These are phyloP conservation scores for Pichia cephalocereana DNA, from an alignment of 805 yeast species.

Conservation along the genomic window DNA sequence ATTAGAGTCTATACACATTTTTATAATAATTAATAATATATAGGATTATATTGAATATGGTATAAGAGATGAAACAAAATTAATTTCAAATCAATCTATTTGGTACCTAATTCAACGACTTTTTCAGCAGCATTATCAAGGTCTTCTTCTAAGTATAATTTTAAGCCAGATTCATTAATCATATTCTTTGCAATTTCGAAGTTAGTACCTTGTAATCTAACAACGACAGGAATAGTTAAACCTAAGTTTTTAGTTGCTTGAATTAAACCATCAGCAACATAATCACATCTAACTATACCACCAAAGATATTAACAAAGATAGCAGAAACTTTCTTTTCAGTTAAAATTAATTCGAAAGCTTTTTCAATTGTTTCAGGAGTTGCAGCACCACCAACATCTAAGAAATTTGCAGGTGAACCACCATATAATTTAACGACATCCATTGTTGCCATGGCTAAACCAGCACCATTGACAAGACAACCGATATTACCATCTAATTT, in stretches of 20 bases:
- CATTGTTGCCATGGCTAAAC: constrained; percentile 99
- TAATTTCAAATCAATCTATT: not conserved
- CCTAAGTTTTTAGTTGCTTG: constrained; percentile 89
- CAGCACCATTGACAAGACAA: constrained; percentile 98
- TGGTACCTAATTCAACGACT: constrained; percentile 62
- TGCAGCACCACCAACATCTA: constrained; percentile 99
- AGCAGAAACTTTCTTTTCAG: constrained; percentile 84
- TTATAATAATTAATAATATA: not conserved
- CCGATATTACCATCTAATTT: constrained; percentile 98
- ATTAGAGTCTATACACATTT: not conserved
- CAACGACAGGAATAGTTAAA: constrained; percentile 90
- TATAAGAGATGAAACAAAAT: not conserved
- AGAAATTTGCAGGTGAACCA: constrained; percentile 98
- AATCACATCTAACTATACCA: constrained; percentile 99
- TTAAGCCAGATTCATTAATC: constrained; percentile 81
- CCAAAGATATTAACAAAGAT: constrained; percentile 98
- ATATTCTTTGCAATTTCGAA: constrained; percentile 79
- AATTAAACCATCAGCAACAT: constrained; percentile 95
- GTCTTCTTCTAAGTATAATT: constrained; percentile 85
- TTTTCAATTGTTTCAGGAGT: constrained; percentile 96
- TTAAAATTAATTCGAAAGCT: constrained; percentile 88
- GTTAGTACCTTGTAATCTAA: constrained; percentile 98
- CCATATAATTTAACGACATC: constrained; percentile 97
- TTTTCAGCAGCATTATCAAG: constrained; percentile 96
- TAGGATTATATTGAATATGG: not conserved